Evolutionary conservation across 495 filamentous ascomycete species (phyloP).

Genomic region (Cenococcum geophilum): DNA sequence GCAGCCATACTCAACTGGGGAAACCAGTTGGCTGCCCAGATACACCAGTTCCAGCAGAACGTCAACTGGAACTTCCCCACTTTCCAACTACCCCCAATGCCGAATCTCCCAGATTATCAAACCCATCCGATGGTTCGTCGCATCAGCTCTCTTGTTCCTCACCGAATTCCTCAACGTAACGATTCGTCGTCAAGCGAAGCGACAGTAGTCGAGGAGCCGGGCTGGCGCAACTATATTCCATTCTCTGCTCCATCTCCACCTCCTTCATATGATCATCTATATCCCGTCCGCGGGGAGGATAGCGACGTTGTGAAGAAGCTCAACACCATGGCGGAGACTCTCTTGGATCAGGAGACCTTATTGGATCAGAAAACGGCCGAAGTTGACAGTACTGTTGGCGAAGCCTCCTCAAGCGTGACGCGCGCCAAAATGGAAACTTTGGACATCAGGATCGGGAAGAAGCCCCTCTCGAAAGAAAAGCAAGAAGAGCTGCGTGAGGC

Average conservation of each 20-base stretch:
- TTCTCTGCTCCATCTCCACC: constrained; percentile 43
- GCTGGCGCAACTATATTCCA: constrained; percentile 57
- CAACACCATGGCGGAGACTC: constrained; percentile 55
- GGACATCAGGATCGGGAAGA: constrained; percentile 44
- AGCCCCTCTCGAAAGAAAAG: constrained; percentile 59
- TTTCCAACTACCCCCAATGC: constrained; percentile 48
- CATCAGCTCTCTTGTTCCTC: constrained; percentile 67
- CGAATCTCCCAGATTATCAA: constrained; percentile 65
- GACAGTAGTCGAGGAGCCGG: constrained; percentile 39
- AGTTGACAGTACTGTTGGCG: constrained; percentile 34
- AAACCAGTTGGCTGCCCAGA: constrained; percentile 68
- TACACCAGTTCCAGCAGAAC: constrained; percentile 73
- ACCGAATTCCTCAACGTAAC: constrained; percentile 36
- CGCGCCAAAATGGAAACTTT: constrained; percentile 17
- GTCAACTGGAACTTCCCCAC: constrained; percentile 64
- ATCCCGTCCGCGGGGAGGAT: constrained; percentile 48
- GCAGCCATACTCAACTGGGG: constrained; percentile 63
- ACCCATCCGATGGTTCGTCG: constrained; percentile 64
- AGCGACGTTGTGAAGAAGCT: constrained; percentile 53
- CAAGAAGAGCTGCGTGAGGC: constrained; percentile 65
- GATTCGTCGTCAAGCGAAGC: constrained; percentile 38
- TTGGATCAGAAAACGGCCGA: constrained; percentile 57
- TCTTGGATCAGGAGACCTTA: constrained; percentile 58
- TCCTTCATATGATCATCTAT: constrained; percentile 81
- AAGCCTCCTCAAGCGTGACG: constrained; percentile 5